These are phyloP conservation scores for Musa balbisiana DNA, from an alignment of 202 grass and related monocot species.

Conservation along the genomic window DNA sequence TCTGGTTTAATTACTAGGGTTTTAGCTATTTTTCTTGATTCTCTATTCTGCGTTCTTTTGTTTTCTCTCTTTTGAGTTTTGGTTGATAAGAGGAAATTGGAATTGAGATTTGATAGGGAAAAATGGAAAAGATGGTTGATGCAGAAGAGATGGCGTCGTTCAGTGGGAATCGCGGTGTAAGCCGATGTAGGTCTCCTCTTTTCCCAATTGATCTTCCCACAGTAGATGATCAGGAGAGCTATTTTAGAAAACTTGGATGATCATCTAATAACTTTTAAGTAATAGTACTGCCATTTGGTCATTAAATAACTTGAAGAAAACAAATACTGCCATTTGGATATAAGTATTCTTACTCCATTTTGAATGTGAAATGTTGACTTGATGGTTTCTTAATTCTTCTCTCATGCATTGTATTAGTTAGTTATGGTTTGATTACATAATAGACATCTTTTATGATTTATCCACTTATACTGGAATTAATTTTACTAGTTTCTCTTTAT, in stretches of 20 bases:
- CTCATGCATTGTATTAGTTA: not conserved
- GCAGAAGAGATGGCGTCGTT: slow-evolving; percentile 49
- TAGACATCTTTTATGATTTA: not conserved
- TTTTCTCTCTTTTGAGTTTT: not conserved
- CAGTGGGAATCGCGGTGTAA: slow-evolving; percentile 44
- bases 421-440: not conserved
- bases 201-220: slow-evolving; percentile 24
- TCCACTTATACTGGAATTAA: not conserved
- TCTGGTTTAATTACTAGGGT: not conserved
- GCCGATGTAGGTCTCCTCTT: slow-evolving; percentile 79
- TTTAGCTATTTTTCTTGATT: not conserved
- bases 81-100: slow-evolving; percentile 37
- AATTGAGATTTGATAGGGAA: slow-evolving; percentile 92
- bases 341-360: too few relatives aligned
- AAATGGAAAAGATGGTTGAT: slow-evolving; percentile 89
- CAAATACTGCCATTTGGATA: not conserved
- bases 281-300: too few relatives aligned
- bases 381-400: not conserved
- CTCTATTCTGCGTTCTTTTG: not conserved
- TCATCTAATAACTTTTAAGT: too few relatives aligned
- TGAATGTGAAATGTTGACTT: too few relatives aligned
- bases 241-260: not conserved
- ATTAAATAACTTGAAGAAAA: not conserved
- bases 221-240: slow-evolving; percentile 11
- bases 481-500: not conserved